These are phyloP conservation scores for Aspergillus persii DNA, from an alignment of 2,329 filamentous ascomycete species.

Conservation along the genomic window DNA sequence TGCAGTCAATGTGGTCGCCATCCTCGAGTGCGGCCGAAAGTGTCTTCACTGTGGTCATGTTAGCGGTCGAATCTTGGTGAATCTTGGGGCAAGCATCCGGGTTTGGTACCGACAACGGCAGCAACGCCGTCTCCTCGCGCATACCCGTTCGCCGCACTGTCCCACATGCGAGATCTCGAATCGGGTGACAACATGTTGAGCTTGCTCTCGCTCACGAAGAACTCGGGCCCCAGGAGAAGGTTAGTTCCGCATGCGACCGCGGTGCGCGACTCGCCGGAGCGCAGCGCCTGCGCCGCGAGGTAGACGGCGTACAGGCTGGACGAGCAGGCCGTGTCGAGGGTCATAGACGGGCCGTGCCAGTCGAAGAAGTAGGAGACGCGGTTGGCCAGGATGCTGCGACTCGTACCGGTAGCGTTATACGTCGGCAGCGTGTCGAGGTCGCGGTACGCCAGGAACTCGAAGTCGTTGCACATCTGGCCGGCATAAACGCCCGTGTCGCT, in stretches of 20 bases:
- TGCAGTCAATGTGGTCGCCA: too few relatives aligned
- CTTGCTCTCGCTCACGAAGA: conserved; percentile 18
- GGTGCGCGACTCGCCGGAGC: not conserved
- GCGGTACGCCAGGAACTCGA: not conserved
- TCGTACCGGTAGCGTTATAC: conserved; percentile 18
- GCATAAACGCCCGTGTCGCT: conserved; percentile 2
- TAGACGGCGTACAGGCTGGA: conserved; percentile 34
- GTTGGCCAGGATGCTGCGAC: conserved; percentile 33
- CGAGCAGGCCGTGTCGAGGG: conserved; percentile 45
- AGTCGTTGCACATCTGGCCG: conserved; percentile 9
- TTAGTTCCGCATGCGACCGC: not conserved
- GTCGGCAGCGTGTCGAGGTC: not conserved
- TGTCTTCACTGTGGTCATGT: too few relatives aligned
- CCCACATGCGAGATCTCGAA: conserved; percentile 48
- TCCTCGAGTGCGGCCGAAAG: too few relatives aligned
- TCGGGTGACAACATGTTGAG: conserved; percentile 47
- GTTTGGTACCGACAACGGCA: too few relatives aligned
- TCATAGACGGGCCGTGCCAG: conserved; percentile 31
- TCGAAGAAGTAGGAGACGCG: conserved; percentile 30
- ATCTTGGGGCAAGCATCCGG: too few relatives aligned
- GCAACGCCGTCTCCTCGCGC: too few relatives aligned
- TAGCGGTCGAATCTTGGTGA: too few relatives aligned
- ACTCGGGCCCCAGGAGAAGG: not conserved
- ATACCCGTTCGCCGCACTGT: conserved; percentile 45
- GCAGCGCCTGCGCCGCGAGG: conserved; percentile 21